Conservation (phyloP, 129 eudicot species). For the Flaveria robusta region DNA sequence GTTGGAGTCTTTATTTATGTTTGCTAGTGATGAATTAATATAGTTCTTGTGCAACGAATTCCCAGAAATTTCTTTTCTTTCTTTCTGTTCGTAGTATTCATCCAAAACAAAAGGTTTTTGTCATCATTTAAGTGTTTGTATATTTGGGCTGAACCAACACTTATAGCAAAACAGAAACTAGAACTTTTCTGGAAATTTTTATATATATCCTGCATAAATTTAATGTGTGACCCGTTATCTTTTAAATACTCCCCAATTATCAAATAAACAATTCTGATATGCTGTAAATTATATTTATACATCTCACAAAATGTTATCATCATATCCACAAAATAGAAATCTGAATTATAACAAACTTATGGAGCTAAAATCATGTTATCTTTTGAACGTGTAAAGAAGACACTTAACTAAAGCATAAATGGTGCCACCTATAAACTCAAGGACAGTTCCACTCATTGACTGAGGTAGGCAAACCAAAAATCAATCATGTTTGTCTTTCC, state of each 20-base stretch:
- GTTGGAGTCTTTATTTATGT: no score
- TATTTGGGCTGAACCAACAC: no score
- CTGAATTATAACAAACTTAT: neutral
- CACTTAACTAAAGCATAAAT: neutral
- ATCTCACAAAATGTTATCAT: neutral
- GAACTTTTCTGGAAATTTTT: neutral
- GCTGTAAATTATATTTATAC: neutral
- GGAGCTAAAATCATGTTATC: neutral
- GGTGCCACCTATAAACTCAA: neutral
- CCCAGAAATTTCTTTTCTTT: no score
- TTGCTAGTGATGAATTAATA: no score
- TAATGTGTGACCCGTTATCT: neutral
- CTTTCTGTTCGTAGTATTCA: no score
- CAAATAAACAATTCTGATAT: neutral
- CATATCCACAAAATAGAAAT: neutral
- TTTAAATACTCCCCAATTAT: neutral
- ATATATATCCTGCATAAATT: neutral
- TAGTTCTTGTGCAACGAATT: no score
- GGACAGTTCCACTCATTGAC: conserved; percentile 6
- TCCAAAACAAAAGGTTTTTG: no score
- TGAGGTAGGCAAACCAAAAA: neutral
- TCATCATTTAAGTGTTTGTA: no score
- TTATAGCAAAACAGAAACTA: neutral
- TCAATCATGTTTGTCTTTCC: conserved; percentile 6
- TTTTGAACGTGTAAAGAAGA: neutral